Evolutionary conservation across 78 protist species (phyloP).

Genomic region (Dictyostelium brefeldianum): DNA sequence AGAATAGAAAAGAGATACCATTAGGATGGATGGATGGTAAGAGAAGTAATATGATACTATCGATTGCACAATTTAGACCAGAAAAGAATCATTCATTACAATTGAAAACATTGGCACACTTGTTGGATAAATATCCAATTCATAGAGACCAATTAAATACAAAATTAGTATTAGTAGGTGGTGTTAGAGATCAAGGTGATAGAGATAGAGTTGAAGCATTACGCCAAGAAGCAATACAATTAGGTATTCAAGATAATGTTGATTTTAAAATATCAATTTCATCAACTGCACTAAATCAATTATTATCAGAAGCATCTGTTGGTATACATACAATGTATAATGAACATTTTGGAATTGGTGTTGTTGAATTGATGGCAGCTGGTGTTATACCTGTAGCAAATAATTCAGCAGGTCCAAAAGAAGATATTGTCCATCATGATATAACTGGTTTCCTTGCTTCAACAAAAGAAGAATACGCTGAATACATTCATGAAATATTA

Average conservation of each 20-base stretch:
- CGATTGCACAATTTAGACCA: constrained; percentile 95
- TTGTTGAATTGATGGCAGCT: constrained; percentile 95
- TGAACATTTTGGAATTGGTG: constrained; percentile 97
- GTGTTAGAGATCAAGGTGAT: constrained; percentile 90
- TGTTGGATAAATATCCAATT: constrained; percentile 58
- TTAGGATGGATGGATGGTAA: constrained; percentile 45
- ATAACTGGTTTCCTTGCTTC: constrained; percentile 84
- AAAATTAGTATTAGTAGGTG: constrained; percentile 86
- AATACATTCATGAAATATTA: constrained; percentile 74
- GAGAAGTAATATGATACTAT: constrained; percentile 74
- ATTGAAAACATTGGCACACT: constrained; percentile 71
- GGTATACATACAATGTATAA: constrained; percentile 97
- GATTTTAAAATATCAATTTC: constrained; percentile 48
- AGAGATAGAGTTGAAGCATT: constrained; percentile 79
- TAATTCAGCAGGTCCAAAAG: constrained; percentile 90
- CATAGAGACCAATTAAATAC: constrained; percentile 36
- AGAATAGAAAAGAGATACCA: constrained; percentile 47
- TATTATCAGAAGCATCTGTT: constrained; percentile 51
- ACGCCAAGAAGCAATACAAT: neutral
- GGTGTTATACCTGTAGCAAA: constrained; percentile 91
- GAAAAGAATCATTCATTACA: constrained; percentile 94
- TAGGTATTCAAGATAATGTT: constrained; percentile 46
- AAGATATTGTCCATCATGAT: constrained; percentile 84
- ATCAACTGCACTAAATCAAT: constrained; percentile 8
- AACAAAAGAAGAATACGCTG: constrained; percentile 88